phyloP scores from a whole-genome alignment of 2,329 filamentous ascomycete genomes.

The Colletotrichum eleusines region DNA sequence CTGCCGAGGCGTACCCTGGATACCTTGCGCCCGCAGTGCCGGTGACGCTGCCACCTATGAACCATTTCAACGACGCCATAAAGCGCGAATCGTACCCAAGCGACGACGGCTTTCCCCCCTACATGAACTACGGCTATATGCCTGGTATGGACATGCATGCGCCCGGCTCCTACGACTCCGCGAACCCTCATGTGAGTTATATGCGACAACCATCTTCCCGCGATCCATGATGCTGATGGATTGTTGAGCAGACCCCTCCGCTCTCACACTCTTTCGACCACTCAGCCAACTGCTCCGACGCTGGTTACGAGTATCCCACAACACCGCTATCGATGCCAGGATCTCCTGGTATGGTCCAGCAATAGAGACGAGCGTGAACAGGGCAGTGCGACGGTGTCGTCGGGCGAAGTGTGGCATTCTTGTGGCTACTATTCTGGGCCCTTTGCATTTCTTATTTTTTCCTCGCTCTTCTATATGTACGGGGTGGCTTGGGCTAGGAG shows the following conservation, averaged over 20 bases:
- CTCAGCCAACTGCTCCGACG: constrained; percentile 72
- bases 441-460: background rate
- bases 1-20: constrained; percentile 65
- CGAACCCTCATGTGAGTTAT: constrained; percentile 80
- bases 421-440: background rate
- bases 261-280: constrained; percentile 80
- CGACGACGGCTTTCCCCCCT: constrained; percentile 72
- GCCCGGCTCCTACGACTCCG: constrained; percentile 73
- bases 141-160: constrained; percentile 73
- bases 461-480: background rate
- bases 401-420: background rate
- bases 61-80: constrained; percentile 72
- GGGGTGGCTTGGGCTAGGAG: constrained; percentile 31
- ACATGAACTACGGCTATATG: constrained; percentile 76
- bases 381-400: background rate
- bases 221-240: constrained; percentile 63
- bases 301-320: constrained; percentile 73
- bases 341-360: constrained; percentile 68
- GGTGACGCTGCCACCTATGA: constrained; percentile 73
- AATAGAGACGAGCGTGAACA: constrained; percentile 27
- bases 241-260: constrained; percentile 75
- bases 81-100: constrained; percentile 73
- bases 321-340: constrained; percentile 81
- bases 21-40: constrained; percentile 69
- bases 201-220: constrained; percentile 57